These are phyloP conservation scores for Termitomyces sp. DNA, from an alignment of 768 basidiomycete genomes.

Conservation along the genomic window DNA sequence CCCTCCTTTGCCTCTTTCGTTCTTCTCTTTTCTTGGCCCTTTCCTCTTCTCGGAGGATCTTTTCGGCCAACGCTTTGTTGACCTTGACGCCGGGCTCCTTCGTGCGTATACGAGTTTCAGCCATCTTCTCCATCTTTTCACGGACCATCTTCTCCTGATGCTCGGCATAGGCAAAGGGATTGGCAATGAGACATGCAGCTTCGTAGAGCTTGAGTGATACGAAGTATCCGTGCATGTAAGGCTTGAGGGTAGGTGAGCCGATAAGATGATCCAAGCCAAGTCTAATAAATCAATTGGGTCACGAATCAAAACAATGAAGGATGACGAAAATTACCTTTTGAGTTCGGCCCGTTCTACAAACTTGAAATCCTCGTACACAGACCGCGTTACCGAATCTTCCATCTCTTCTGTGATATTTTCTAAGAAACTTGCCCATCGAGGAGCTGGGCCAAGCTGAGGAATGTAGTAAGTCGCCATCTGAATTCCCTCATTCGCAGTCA, in stretches of 20 bases:
- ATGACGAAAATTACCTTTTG: constrained; percentile 53
- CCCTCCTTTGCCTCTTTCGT: constrained; percentile 44
- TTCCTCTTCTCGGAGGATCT: constrained; percentile 64
- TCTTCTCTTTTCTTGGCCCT: constrained; percentile 51
- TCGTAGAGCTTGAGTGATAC: constrained; percentile 93
- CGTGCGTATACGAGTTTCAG: constrained; percentile 87
- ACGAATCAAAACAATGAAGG: neutral
- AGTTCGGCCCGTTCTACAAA: constrained; percentile 89
- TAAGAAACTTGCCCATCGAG: constrained; percentile 95
- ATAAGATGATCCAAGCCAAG: constrained; percentile 94
- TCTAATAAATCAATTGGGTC: constrained; percentile 32
- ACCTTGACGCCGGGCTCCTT: constrained; percentile 66
- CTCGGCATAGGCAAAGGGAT: constrained; percentile 94
- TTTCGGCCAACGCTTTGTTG: constrained; percentile 80
- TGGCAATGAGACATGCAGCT: constrained; percentile 90
- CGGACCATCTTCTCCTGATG: constrained; percentile 85
- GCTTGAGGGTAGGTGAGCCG: constrained; percentile 93
- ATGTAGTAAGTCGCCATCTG: constrained; percentile 94
- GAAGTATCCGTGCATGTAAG: constrained; percentile 99
- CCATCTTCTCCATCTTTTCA: constrained; percentile 90
- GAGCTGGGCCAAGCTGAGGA: constrained; percentile 94
- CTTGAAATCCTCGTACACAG: constrained; percentile 94
- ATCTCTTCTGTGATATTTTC: constrained; percentile 99
- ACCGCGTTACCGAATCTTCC: constrained; percentile 80
- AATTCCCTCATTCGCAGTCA: constrained; percentile 96